Conservation (phyloP, 768 basidiomycete genomes). For the Hypholoma sublateritium region DNA sequence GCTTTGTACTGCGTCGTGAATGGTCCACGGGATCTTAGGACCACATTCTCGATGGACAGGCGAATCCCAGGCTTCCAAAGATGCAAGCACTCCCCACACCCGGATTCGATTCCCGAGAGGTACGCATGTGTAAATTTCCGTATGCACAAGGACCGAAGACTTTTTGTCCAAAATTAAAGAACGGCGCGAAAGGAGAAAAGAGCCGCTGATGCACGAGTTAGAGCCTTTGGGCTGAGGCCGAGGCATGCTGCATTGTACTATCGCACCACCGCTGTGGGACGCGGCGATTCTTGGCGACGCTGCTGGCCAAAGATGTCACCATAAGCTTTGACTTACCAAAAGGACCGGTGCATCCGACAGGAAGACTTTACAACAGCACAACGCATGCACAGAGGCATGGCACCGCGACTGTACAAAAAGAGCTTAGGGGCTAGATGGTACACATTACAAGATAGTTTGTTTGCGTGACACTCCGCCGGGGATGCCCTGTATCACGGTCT, state of each 20-base stretch:
- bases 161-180: not conserved
- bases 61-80: not conserved
- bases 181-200: not conserved
- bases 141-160: not conserved
- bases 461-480: not conserved
- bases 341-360: slow-evolving; percentile 5
- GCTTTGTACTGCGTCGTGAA: not conserved
- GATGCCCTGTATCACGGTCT: slow-evolving; percentile 20
- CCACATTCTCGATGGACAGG: not conserved
- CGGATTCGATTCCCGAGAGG: not conserved
- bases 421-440: not conserved
- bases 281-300: not conserved
- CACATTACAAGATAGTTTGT: not conserved
- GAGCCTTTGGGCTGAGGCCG: not conserved
- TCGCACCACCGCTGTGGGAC: not conserved
- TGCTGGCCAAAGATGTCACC: not conserved
- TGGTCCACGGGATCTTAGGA: not conserved
- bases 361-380: not conserved
- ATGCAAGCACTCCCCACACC: not conserved
- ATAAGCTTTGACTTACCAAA: slow-evolving; percentile 1
- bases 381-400: not conserved
- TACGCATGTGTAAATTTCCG: not conserved
- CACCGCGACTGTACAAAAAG: not conserved
- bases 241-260: not conserved
- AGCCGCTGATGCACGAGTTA: not conserved